Evolutionary conservation across 1,284 basidiomycete genomes (phyloP), one percentile per base, ranked within the genome.

Genomic region (Ganoderma multipileum): DNA sequence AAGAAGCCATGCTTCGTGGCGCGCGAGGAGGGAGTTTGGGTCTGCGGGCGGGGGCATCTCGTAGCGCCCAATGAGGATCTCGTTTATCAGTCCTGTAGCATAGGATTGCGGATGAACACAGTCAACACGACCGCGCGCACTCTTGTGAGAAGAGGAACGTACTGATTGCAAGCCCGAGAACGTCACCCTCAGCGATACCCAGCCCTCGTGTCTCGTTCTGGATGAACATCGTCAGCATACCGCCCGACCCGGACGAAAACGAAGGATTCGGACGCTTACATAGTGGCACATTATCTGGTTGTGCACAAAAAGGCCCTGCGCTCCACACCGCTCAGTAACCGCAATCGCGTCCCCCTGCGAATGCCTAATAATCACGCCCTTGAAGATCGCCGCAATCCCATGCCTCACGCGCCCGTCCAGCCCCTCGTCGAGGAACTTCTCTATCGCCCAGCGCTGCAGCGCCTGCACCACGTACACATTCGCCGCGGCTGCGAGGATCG

Each of bases 241-340:
- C 6, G 14, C 20, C 16, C 11, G 11, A 26, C 44, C 16, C 16
- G 18, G 28, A 28, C 16, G 14, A 33, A 9, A 55, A 33, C 33
- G 1, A 26, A 23, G 18, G 28, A 54, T 4, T 16, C 16, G 5
- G 11, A n/a, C 5, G 20, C 84, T 63, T 72, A 87, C 85, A 70
- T 81, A 78, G 61, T 79, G 68, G 1, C 67, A 71, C 0, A 78
- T 74, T 55, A 87, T 76, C 70, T 82, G 81, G 68, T 87, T 87
- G 58, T 79, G 75, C 16, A 77, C 80, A 62, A 83, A 83, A 1
- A 87, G 73, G 0, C 86, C 85, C 73, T 86, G 86, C 1, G 84
- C 85, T 14, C 86, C 86, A 64, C 83, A 85, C 20, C 85, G 77
- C n/a, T 87, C 85, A 0, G 79, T 76, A 2, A 87, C 74, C 1